Conservation (phyloP, 2,329 filamentous ascomycete species). For the Mariannaea sp. region DNA sequence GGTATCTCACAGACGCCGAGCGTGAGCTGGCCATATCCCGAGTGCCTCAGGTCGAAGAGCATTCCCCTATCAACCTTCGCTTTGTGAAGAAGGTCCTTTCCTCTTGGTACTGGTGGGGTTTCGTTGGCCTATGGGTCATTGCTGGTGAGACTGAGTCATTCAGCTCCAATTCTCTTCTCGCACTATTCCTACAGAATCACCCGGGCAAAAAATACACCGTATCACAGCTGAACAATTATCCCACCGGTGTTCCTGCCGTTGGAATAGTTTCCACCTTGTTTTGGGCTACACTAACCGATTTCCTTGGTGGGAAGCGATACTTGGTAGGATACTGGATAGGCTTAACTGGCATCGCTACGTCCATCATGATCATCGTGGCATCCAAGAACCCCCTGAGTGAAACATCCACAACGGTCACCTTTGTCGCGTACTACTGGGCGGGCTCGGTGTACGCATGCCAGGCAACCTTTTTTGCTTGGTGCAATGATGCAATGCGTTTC, state of each 20-base stretch:
- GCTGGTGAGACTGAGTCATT: slow-evolving; percentile 75
- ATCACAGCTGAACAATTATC: slow-evolving; percentile 60
- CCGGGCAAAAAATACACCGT: slow-evolving; percentile 51
- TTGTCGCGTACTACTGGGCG: slow-evolving; percentile 72
- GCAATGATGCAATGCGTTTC: slow-evolving; percentile 70
- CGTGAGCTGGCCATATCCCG: slow-evolving; percentile 50
- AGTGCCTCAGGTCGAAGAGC: slow-evolving; percentile 45
- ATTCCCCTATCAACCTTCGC: slow-evolving; percentile 50
- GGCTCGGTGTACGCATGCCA: slow-evolving; percentile 74
- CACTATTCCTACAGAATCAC: slow-evolving; percentile 56
- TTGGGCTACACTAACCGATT: slow-evolving; percentile 72
- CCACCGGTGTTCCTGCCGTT: slow-evolving; percentile 59
- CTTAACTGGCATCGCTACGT: slow-evolving; percentile 65
- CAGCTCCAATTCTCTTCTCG: slow-evolving; percentile 63
- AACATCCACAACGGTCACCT: slow-evolving; percentile 56
- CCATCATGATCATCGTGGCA: slow-evolving; percentile 64
- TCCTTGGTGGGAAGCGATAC: slow-evolving; percentile 65
- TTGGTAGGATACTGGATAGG: slow-evolving; percentile 71
- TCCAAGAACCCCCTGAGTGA: slow-evolving; percentile 46
- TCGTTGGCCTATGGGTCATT: slow-evolving; percentile 70
- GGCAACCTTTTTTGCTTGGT: slow-evolving; percentile 77
- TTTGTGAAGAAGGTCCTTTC: slow-evolving; percentile 61
- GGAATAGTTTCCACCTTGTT: slow-evolving; percentile 67
- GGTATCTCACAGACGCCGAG: slow-evolving; percentile 52
- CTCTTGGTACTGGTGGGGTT: slow-evolving; percentile 70